Evolutionary conservation across 345 rosid genomes (phyloP).

Genomic region (Rhizophora mangle): DNA sequence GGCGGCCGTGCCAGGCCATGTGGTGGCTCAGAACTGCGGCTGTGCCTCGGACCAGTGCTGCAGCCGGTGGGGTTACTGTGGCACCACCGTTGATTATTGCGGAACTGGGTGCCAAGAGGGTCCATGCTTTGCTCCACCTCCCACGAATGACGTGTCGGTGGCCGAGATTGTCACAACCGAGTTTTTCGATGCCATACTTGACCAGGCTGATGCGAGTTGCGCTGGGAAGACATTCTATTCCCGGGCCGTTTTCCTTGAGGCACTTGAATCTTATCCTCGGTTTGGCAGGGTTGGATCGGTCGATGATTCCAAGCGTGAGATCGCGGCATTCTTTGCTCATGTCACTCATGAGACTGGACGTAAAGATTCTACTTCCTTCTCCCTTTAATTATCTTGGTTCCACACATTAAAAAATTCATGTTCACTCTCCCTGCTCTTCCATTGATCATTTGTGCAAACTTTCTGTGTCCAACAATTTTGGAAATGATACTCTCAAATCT

Average conservation of each 20-base stretch:
- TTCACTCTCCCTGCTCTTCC: no score
- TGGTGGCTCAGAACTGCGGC: conserved; percentile 49
- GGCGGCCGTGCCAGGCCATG: conserved; percentile 41
- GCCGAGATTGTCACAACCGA: conserved; percentile 36
- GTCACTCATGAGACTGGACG: conserved; percentile 83
- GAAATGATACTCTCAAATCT: not conserved
- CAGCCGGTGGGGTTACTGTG: conserved; percentile 46
- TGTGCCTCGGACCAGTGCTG: conserved; percentile 48
- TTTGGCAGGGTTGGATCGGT: conserved; percentile 53
- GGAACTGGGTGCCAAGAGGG: conserved; percentile 50
- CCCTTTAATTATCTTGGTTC: not conserved
- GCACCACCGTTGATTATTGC: conserved; percentile 29
- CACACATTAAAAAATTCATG: no score
- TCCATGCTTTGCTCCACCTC: conserved; percentile 28
- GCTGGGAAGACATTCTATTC: conserved; percentile 61
- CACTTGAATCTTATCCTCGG: conserved; percentile 38
- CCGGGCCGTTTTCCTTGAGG: conserved; percentile 51
- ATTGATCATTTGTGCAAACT: no score
- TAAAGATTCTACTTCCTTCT: conserved; percentile 30
- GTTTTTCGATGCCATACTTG: conserved; percentile 44
- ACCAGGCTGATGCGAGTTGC: conserved; percentile 45
- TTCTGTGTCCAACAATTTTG: no score
- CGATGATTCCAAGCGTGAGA: conserved; percentile 60
- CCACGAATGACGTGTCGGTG: conserved; percentile 23
- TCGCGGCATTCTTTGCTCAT: conserved; percentile 81